Percentiles rank a stretch among this genome's conserved stretches.
These are phyloP conservation scores for Hortiboletus campestris DNA, from an alignment of 768 basidiomycete genomes.

Conservation along the genomic window DNA sequence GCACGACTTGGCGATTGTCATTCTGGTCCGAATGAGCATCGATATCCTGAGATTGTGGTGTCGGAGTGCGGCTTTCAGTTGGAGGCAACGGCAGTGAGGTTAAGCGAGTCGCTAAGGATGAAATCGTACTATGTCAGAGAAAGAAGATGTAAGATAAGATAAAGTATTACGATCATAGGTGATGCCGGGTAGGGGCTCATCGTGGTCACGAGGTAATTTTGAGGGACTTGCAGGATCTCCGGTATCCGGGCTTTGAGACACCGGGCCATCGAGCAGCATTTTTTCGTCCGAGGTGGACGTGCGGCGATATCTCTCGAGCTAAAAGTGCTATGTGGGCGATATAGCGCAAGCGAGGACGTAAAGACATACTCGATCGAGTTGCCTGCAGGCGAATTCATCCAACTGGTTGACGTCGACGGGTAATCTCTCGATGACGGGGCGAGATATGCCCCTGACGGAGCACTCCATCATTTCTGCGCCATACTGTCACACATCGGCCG, in stretches of 20 bases:
- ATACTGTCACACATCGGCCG: conserved; percentile 48
- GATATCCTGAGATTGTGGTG: conserved; percentile 21
- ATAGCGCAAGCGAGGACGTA: neutral
- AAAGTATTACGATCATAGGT: conserved; percentile 1
- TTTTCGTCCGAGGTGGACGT: conserved; percentile 34
- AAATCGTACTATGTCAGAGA: neutral
- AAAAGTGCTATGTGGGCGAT: neutral
- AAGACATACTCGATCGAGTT: conserved; percentile 71
- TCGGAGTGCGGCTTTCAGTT: conserved; percentile 21
- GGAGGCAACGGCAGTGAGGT: neutral
- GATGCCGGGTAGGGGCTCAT: neutral
- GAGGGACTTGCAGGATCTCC: neutral
- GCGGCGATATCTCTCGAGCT: conserved; percentile 53
- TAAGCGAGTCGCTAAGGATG: too few species aligned
- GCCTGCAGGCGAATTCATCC: conserved; percentile 86
- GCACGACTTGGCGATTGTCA: conserved; percentile 52
- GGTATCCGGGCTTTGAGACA: neutral
- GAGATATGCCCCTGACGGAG: conserved; percentile 74
- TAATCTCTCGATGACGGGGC: conserved; percentile 76
- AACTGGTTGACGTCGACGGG: conserved; percentile 72
- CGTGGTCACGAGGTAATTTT: neutral
- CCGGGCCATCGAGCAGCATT: conserved; percentile 26
- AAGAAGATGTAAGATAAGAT: conserved; percentile 3
- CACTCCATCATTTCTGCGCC: conserved; percentile 87
- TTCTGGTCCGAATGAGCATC: conserved; percentile 17